These are phyloP conservation scores for Phialemoniopsis sp. DNA, from an alignment of 2,329 filamentous ascomycete genomes.

Conservation along the genomic window DNA sequence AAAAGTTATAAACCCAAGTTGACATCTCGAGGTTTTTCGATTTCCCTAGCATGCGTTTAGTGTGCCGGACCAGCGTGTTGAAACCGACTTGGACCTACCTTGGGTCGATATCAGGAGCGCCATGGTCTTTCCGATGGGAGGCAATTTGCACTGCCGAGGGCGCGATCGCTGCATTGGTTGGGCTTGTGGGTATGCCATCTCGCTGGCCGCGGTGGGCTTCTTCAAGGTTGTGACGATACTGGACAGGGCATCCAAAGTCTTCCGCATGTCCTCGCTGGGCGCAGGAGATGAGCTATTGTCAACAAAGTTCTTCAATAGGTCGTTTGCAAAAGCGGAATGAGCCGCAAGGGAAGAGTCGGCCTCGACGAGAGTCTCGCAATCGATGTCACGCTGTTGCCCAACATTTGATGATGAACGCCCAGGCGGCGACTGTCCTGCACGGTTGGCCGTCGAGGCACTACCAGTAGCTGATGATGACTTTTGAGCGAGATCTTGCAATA, in stretches of 20 bases:
- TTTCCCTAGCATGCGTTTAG: constrained; percentile 27
- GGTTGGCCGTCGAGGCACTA: too few relatives aligned
- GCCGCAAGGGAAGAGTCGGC: constrained; percentile 44
- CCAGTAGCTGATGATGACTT: too few relatives aligned
- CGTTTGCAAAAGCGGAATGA: constrained; percentile 47
- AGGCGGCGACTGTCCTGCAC: too few relatives aligned
- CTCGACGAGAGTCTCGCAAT: constrained; percentile 36
- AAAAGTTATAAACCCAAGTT: too few relatives aligned
- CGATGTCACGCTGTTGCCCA: constrained; percentile 16
- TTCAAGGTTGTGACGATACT: constrained; percentile 45
- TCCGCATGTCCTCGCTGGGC: constrained; percentile 45
- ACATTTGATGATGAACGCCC: too few relatives aligned
- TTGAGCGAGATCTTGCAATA: too few relatives aligned
- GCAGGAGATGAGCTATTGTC: constrained; percentile 34
- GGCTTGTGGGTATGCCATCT: constrained; percentile 39
- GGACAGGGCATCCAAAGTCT: constrained; percentile 45
- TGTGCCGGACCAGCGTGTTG: too few relatives aligned
- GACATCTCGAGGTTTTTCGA: constrained; percentile 19
- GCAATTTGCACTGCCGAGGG: too few relatives aligned
- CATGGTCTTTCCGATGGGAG: too few relatives aligned
- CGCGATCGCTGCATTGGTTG: constrained; percentile 16
- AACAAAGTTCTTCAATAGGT: constrained; percentile 50
- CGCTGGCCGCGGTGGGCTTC: constrained; percentile 30
- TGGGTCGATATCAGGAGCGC: too few relatives aligned
- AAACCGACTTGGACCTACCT: too few relatives aligned